phyloP scores from a whole-genome alignment of 345 rosid genomes.

The Acer yangbiense region DNA sequence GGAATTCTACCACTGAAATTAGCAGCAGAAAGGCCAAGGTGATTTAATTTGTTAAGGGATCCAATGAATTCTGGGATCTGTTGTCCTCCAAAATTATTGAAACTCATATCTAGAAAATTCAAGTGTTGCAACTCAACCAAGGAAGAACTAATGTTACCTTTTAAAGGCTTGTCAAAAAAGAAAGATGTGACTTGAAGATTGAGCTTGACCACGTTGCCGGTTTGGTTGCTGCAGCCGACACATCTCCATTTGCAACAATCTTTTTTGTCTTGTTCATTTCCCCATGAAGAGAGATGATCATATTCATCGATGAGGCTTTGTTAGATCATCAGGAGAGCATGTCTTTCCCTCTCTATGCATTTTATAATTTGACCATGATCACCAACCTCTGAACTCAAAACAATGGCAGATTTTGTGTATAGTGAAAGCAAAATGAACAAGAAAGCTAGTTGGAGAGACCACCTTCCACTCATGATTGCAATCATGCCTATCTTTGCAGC shows the following conservation, averaged over 20 bases:
- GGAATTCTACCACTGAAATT: not conserved
- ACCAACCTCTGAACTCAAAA: not conserved
- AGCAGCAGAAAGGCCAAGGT: not conserved
- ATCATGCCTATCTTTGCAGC: not conserved
- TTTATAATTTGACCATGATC: not conserved
- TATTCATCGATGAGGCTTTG: not conserved
- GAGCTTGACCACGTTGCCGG: not conserved
- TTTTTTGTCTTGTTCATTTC: not conserved
- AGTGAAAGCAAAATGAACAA: not conserved
- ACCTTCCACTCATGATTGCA: not conserved
- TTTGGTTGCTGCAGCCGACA: not conserved
- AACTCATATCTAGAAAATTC: not conserved
- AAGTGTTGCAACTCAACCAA: not conserved
- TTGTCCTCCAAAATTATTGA: not conserved
- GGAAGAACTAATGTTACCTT: not conserved
- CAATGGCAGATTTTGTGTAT: not conserved
- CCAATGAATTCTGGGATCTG: not conserved
- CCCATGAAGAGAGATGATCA: constrained; percentile 2
- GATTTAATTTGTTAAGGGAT: not conserved
- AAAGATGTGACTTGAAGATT: not conserved
- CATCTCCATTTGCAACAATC: constrained; percentile 5
- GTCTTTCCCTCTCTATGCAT: not conserved
- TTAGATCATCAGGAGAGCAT: not conserved
- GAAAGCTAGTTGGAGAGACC: not conserved
- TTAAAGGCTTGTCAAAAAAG: not conserved